phyloP scores from a whole-genome alignment of 192 early-diverging fungal species.

The Diversispora epigaea region DNA sequence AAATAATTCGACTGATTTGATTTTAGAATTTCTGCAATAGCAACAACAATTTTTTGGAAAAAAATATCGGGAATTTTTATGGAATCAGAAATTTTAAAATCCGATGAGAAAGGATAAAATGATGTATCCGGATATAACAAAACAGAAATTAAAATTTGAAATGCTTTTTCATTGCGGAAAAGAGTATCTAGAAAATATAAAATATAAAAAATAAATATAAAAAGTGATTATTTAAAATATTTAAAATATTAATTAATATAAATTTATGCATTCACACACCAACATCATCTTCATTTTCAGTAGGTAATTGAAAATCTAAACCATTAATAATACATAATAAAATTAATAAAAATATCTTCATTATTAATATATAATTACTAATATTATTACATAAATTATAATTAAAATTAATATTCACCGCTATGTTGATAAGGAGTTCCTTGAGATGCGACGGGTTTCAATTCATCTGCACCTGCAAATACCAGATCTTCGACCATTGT shows the following conservation, averaged over 20 bases:
- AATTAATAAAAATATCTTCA: too few species aligned
- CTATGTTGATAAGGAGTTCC: slow-evolving; percentile 57
- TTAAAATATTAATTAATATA: too few species aligned
- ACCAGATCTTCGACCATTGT: slow-evolving; percentile 46
- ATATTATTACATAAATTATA: neutral
- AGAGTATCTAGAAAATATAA: slow-evolving; percentile 37
- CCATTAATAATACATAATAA: neutral
- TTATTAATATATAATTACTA: neutral
- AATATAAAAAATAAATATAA: neutral
- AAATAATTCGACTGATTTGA: slow-evolving; percentile 62
- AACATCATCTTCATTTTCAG: slow-evolving; percentile 42
- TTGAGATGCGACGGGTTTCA: slow-evolving; percentile 42
- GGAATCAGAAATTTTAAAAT: neutral
- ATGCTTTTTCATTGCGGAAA: slow-evolving; percentile 50
- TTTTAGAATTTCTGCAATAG: slow-evolving; percentile 44
- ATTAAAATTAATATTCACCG: slow-evolving; percentile 37
- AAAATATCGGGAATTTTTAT: slow-evolving; percentile 37
- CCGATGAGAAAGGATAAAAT: neutral
- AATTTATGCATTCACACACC: too few species aligned
- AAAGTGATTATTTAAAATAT: neutral
- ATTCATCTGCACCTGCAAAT: slow-evolving; percentile 49
- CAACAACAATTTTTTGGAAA: slow-evolving; percentile 37
- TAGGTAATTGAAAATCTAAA: slow-evolving; percentile 52
- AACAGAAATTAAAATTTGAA: slow-evolving; percentile 45
- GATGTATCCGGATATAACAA: slow-evolving; percentile 42